Evolutionary conservation across 768 basidiomycete genomes (phyloP).

Genomic region (Rhodocollybia butyracea): DNA sequence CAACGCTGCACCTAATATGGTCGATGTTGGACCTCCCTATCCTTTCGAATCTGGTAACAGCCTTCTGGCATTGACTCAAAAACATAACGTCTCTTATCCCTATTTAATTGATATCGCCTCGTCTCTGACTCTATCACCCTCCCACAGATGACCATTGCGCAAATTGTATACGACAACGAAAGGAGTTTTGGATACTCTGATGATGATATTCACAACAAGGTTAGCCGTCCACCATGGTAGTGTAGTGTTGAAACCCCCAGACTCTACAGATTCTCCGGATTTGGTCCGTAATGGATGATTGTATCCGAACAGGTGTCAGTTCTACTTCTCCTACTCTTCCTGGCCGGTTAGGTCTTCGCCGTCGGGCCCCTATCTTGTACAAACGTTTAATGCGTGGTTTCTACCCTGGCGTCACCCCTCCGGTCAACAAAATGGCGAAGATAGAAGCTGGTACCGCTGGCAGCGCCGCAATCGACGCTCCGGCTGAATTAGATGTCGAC

Average conservation of each 20-base stretch:
- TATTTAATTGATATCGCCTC: constrained; percentile 4
- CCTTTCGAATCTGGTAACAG: constrained; percentile 78
- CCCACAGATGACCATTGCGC: constrained; percentile 83
- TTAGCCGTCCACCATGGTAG: constrained; percentile 23
- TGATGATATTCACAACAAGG: constrained; percentile 73
- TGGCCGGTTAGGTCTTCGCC: constrained; percentile 74
- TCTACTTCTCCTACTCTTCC: constrained; percentile 78
- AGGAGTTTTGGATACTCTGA: constrained; percentile 74
- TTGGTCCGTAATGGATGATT: constrained; percentile 92
- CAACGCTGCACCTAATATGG: background rate
- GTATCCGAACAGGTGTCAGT: constrained; percentile 84
- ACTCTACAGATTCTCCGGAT: constrained; percentile 62
- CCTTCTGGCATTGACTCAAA: constrained; percentile 70
- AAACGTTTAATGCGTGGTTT: constrained; percentile 84
- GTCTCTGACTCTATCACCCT: constrained; percentile 4
- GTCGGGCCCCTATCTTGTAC: constrained; percentile 89
- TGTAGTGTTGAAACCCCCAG: background rate
- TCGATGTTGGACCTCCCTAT: constrained; percentile 67
- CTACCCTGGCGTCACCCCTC: constrained; percentile 43
- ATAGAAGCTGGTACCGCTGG: constrained; percentile 12
- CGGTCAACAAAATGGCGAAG: constrained; percentile 28
- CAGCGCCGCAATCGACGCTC: background rate
- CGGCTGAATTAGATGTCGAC: background rate
- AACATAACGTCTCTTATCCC: constrained; percentile 66
- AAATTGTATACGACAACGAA: constrained; percentile 93